phyloP scores from a whole-genome alignment of 2,329 filamentous ascomycete genomes.

The Pseudocercospora musae region DNA sequence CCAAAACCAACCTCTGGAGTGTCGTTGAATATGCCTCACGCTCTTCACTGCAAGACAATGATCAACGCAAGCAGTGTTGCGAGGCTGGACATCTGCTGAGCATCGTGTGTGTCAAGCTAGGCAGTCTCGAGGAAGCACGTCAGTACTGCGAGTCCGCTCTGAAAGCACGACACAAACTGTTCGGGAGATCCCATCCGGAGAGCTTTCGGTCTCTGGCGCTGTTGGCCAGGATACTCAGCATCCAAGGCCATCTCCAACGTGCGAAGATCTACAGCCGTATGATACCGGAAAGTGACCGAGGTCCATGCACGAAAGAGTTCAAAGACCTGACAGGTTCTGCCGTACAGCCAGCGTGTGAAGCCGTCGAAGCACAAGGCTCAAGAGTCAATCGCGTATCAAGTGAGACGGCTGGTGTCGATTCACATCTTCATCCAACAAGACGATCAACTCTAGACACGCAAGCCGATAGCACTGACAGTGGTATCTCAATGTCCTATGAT shows the following conservation, averaged over 20 bases:
- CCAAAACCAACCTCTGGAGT: constrained; percentile 24
- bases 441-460: neutral
- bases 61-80: constrained; percentile 9
- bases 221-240: constrained; percentile 14
- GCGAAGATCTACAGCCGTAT: constrained; percentile 13
- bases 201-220: constrained; percentile 15
- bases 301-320: neutral
- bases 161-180: constrained; percentile 11
- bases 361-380: too few species aligned
- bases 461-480: neutral
- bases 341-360: neutral
- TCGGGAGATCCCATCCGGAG: constrained; percentile 12
- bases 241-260: constrained; percentile 10
- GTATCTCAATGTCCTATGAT: neutral
- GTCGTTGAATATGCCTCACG: constrained; percentile 4
- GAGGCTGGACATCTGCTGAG: constrained; percentile 17
- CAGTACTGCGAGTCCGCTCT: constrained; percentile 15
- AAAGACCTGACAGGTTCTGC: neutral
- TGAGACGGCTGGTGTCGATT: too few species aligned
- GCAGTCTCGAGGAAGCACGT: constrained; percentile 16
- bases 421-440: neutral
- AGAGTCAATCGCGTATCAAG: too few species aligned
- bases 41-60: neutral
- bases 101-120: constrained; percentile 7
- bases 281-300: constrained; percentile 9